Evolutionary conservation across 140 eudicot genomes (phyloP).

Genomic region (Senecio squalidus): DNA sequence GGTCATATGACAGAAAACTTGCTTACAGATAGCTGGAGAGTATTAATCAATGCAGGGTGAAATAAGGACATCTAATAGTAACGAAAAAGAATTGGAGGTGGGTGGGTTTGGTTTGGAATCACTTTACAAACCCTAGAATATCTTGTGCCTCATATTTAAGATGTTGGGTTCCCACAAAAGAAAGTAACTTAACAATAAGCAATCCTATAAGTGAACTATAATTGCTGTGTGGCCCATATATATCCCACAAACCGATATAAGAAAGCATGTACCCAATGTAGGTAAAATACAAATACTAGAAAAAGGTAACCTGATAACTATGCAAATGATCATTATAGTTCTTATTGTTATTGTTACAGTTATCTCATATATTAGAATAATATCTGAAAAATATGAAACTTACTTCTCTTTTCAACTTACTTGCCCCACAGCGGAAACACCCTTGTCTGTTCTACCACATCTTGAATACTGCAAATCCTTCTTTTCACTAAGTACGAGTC

Average conservation of each 20-base stretch:
- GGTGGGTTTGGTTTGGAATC: background rate
- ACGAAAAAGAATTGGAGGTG: too few species aligned
- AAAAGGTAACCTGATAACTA: background rate
- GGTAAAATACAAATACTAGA: background rate
- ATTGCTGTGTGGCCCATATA: constrained; percentile 1
- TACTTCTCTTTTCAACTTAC: constrained; percentile 46
- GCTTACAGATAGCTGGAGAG: background rate
- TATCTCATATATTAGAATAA: background rate
- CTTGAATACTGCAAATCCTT: constrained; percentile 74
- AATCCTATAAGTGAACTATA: background rate
- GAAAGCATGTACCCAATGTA: constrained; percentile 1
- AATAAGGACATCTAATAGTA: background rate
- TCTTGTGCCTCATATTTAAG: background rate
- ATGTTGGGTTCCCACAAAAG: background rate
- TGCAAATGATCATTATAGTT: background rate
- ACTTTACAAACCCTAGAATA: constrained; percentile 1
- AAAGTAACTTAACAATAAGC: background rate
- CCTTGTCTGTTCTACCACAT: constrained; percentile 99
- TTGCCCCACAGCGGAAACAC: constrained; percentile 97
- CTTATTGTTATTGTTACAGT: background rate
- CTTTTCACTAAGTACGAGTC: constrained; percentile 66
- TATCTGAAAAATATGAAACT: constrained; percentile 20
- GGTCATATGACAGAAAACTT: background rate
- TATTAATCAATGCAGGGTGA: background rate
- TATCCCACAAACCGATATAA: background rate